A percentile compares a stretch with the other conserved stretches of the same genome.
Evolutionary conservation across 768 basidiomycete species (phyloP).

Genomic region (Tricholoma matsutake): DNA sequence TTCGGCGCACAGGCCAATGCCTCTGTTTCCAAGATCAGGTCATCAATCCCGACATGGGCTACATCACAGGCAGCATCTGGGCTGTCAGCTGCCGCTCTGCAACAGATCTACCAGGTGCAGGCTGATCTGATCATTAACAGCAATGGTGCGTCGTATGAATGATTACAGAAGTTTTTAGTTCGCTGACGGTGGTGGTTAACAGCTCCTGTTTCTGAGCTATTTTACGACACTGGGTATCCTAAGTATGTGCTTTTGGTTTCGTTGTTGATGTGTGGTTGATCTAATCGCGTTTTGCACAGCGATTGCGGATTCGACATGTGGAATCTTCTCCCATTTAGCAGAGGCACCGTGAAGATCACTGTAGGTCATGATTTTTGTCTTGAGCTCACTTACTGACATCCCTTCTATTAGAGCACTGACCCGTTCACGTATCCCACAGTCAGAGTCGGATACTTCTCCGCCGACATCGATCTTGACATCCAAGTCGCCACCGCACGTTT

Average conservation of each 20-base stretch:
- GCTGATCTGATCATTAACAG: conserved; percentile 45
- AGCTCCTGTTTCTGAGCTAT: conserved; percentile 48
- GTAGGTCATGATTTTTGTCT: conserved; percentile 18
- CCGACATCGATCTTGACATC: conserved; percentile 45
- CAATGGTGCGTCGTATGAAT: conserved; percentile 30
- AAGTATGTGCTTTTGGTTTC: conserved; percentile 28
- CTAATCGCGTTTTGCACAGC: conserved; percentile 20
- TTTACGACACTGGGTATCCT: conserved; percentile 45
- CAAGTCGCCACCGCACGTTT: conserved; percentile 48
- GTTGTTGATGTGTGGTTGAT: neutral
- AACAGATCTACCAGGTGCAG: conserved; percentile 43
- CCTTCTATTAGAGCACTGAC: conserved; percentile 34
- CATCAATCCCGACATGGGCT: conserved; percentile 40
- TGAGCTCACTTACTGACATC: neutral
- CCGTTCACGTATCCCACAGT: conserved; percentile 47
- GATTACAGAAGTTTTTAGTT: neutral
- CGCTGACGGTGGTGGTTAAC: neutral
- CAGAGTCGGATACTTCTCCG: conserved; percentile 50
- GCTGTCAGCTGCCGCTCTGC: conserved; percentile 37
- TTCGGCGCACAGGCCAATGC: conserved; percentile 33
- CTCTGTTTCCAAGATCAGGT: conserved; percentile 34
- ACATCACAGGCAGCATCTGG: conserved; percentile 38
- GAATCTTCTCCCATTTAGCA: conserved; percentile 53
- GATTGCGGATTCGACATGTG: conserved; percentile 48
- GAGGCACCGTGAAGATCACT: conserved; percentile 47